Evolutionary conservation across 331 rosid species (phyloP), one percentile per base, ranked within the genome.

Genomic region (Rosa hybrid): DNA sequence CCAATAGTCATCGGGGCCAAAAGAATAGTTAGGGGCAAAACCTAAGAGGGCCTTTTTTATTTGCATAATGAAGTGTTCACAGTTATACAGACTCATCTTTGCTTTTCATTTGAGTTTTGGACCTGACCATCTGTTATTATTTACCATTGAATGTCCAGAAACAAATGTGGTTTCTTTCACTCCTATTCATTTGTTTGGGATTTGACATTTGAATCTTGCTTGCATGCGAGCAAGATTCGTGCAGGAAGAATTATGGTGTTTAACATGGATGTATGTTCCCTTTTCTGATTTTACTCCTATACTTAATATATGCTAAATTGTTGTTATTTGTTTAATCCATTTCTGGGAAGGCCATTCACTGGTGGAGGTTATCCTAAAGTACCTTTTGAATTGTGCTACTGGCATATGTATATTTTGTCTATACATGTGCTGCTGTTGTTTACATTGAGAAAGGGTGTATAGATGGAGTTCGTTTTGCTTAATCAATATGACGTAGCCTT

Each of bases 181-280:
- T 21, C 23, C 12, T 74, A 14, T 10, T 62, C 34, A 17, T 10
- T 76, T 45, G 59, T 62, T 76, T 64, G 39, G 14, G 63, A 27
- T 38, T 7, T 69, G 74, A 69, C 16, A 7, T 42, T 69, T 8
- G 12, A 39, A 48, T 77, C 49, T 65, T 91, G 90, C 86, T 81
- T 93, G 81, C 97, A 87, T 88, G 89, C 91, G 97, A 90, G 87
- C 83, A 86, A 87, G 64, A 93, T 93, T 80, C 91, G 98, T 65
- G 90, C 98, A 0, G 98, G 98, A 81, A 97, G 91, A 86, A 93
- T 93, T 89, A 97, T 93, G 20, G 98, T 93, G 81, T 94, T 79
- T 81, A 92, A 83, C 42, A n/a, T 87, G 8, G 86, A 92, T 60
- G 96, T 89, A 87, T 77, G 90, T 63, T 73, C 41, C 25, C 44